Evolutionary conservation across 164 flowering plant species (phyloP), one percentile per base, ranked within the genome.

Genomic region (Paratinospora sagittata): DNA sequence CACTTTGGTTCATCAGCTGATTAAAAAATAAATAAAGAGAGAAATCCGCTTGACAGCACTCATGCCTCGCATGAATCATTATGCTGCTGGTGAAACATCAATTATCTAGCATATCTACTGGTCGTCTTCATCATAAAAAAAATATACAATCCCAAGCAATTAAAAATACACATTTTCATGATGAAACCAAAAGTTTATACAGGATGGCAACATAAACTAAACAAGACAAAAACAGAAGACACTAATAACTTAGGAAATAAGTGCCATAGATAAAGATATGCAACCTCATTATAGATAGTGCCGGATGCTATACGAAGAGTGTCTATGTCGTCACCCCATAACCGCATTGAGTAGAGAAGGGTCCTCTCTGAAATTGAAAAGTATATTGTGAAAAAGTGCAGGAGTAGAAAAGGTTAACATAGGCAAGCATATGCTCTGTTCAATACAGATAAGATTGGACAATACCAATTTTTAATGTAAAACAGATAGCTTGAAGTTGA

Each of bases 231-330:
- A 21, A 8, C 27, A 69, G 27, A 26, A 57, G 62, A 41, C 30
- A 60, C 1, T 3, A 27, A 61, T 2, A 66, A 41, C 1, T 24
- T 30, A n/a, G 12, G 55, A 23, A 21, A 61, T 63, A 58, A 71
- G 36, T 24, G 26, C 27, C 2, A 43, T 2, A 58, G 2, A 21
- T 14, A 71, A 33, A 49, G 19, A 45, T 37, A 63, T 19, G 27
- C 73, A 67, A 96, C 99, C 98, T 96, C 97, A 77, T 96, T 96
- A 76, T 82, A 93, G 63, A 96, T 91, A 17, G 99, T 91, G 63
- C 99, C 99, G 74, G 98, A 91, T 68, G 99, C 99, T 77, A 93
- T 76, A 19, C 68, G 84, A 13, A 96, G 88, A 74, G 78, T 47
- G 65, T 84, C 79, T 67, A 90, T 65, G 70, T 75, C 75, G 61